Base-by-base conservation (phyloP, 2,329 filamentous ascomycete species). In the Chalaropsis ovoidea region DNA sequence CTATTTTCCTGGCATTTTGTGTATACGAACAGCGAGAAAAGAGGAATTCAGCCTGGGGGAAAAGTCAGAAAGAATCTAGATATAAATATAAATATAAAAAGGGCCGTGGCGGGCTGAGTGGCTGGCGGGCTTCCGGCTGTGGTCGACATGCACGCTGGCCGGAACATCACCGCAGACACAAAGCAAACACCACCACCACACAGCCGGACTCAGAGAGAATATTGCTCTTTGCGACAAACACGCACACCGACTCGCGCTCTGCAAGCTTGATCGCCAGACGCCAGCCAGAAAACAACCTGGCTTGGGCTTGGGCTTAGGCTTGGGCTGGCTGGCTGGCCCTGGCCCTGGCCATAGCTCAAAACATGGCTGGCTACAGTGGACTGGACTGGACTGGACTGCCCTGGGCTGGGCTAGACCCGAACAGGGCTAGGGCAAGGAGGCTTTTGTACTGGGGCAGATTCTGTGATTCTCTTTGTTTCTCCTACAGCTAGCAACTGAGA, bases 371-470 rank as follows among this genome's bases (percentile, higher is more conserved):
- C 27, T 56, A 7, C 35, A 39, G 8, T 1, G 35, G 35, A 39
- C 35, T n/a, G n/a, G 49, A 24, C 22, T 56, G 24, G 52, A 19
- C 27, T 27, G 52, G 52, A n/a, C 52, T 52, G 47, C 13, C 2
- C 47, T 56, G 52, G 52, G 52, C 52, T n/a, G 52, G 52, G 52
- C 52, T 58, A 58, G 54, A 58, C 54, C 54, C 6, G 31, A 39
- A 58, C 31, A 58, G 24, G 54, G 27, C 54, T 58, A 58, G 54
- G 27, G 54, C 54, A 1, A 56, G 27, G 52, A 56, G 52, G 52
- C 8, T 8, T 27, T n/a, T n/a, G n/a, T 43, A 31, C 31, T 6
- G 6, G 31, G 2, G 31, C 3, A 31, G 31, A 31, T 49, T 49
- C 11, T 19, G 2, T 22, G 10, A 24, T 52, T 19, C 17, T 22